phyloP scores from a whole-genome alignment of 768 basidiomycete genomes.

The Agaricus subrufescens region DNA sequence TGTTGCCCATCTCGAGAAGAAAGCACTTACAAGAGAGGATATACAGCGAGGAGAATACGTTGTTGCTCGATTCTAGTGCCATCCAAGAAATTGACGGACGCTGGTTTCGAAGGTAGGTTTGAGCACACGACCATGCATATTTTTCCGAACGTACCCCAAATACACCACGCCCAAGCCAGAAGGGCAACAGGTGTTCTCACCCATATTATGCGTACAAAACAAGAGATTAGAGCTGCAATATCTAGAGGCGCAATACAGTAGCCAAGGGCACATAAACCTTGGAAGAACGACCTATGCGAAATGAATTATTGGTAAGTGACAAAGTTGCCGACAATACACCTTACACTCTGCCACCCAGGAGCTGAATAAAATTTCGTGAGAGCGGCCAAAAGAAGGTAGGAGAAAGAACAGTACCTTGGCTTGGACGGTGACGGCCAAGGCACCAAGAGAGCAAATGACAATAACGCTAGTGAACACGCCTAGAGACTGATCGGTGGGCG shows the following conservation, averaged over 20 bases:
- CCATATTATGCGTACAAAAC: constrained; percentile 82
- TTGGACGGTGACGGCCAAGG: constrained; percentile 90
- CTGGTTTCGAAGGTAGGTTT: constrained; percentile 31
- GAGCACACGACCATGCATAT: neutral
- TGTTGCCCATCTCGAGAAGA: constrained; percentile 3
- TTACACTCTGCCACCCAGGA: constrained; percentile 80
- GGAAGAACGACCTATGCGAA: constrained; percentile 79
- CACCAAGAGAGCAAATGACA: constrained; percentile 87
- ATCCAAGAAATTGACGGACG: constrained; percentile 92
- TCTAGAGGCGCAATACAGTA: constrained; percentile 94
- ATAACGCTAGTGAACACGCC: constrained; percentile 93
- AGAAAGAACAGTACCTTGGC: constrained; percentile 61
- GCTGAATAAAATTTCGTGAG: constrained; percentile 31
- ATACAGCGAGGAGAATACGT: constrained; percentile 88
- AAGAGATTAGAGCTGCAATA: constrained; percentile 83
- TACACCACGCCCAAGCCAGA: constrained; percentile 91
- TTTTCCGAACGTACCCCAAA: constrained; percentile 73
- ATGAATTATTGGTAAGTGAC: neutral
- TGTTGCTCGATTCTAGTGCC: constrained; percentile 92
- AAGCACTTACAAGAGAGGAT: constrained; percentile 79
- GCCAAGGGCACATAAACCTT: constrained; percentile 89
- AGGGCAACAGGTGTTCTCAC: constrained; percentile 83
- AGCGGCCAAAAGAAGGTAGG: constrained; percentile 1
- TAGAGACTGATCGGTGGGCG: constrained; percentile 76
- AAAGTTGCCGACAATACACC: constrained; percentile 22